phyloP scores from a whole-genome alignment of 208 protist species.

The Trypanosoma cruzi region DNA sequence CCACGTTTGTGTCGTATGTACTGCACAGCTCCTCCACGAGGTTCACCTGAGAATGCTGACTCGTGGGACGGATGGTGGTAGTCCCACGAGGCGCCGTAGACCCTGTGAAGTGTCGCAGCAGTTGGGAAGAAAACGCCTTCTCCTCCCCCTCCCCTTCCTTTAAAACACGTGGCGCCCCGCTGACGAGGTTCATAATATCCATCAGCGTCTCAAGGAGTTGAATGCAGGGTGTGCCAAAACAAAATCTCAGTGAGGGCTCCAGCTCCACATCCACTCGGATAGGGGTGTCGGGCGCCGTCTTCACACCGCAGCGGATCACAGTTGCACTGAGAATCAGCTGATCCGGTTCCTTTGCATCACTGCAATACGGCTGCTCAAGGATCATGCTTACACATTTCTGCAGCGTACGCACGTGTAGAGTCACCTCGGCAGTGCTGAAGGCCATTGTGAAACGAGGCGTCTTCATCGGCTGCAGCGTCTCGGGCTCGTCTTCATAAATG shows the following conservation, averaged over 20 bases:
- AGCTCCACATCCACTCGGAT: constrained; percentile 43
- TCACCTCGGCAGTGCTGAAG: constrained; percentile 56
- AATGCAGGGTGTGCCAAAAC: constrained; percentile 75
- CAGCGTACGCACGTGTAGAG: constrained; percentile 50
- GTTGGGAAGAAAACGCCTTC: neutral
- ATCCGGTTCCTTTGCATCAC: constrained; percentile 41
- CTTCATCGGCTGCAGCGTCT: constrained; percentile 31
- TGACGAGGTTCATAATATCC: constrained; percentile 74
- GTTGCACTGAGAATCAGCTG: constrained; percentile 53
- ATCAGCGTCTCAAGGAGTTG: constrained; percentile 78
- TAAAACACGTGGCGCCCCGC: constrained; percentile 37
- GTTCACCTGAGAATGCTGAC: constrained; percentile 15
- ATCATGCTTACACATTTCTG: constrained; percentile 54
- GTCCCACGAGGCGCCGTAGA: neutral
- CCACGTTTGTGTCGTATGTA: constrained; percentile 43
- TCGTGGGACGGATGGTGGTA: neutral
- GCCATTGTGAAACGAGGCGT: constrained; percentile 55
- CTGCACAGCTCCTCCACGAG: constrained; percentile 14
- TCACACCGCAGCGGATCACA: constrained; percentile 39
- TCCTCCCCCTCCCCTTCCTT: neutral
- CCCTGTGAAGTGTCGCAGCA: neutral
- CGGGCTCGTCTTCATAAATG: constrained; percentile 65
- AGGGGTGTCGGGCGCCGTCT: constrained; percentile 38
- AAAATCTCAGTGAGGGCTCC: constrained; percentile 38
- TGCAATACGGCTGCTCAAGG: constrained; percentile 46